Conservation (phyloP, 225 moss, liverwort and hornwort genomes). For the Neckera pumila region DNA sequence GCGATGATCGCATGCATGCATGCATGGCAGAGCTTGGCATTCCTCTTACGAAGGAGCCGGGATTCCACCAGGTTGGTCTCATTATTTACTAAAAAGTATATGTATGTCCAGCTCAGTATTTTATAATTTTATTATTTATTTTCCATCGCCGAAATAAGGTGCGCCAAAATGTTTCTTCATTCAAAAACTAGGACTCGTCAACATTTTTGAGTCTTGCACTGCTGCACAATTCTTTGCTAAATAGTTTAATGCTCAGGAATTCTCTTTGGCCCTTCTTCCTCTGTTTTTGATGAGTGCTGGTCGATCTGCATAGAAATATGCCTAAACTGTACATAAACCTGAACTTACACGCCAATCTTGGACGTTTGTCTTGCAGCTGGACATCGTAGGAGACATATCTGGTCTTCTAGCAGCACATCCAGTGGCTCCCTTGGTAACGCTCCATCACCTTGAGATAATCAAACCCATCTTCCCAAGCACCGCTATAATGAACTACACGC, state of each 20-base stretch:
- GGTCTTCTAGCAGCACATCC: slow-evolving; percentile 46
- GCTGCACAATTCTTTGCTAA: neutral
- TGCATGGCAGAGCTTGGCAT: slow-evolving; percentile 57
- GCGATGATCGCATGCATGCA: slow-evolving; percentile 51
- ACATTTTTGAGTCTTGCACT: neutral
- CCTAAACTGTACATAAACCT: neutral
- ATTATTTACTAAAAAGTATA: neutral
- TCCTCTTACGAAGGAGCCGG: slow-evolving; percentile 43
- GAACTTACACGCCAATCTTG: neutral
- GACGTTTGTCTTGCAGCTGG: slow-evolving; percentile 13
- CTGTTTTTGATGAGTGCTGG: neutral
- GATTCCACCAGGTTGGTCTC: slow-evolving; percentile 37
- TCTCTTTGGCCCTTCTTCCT: neutral
- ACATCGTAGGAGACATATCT: slow-evolving; percentile 32
- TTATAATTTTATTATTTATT: neutral
- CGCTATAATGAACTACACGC: slow-evolving; percentile 12
- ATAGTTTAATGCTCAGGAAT: neutral
- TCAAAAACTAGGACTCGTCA: neutral
- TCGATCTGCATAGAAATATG: neutral
- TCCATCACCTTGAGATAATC: slow-evolving; percentile 41
- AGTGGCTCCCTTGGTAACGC: slow-evolving; percentile 24
- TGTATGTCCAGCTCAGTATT: neutral
- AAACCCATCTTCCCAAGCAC: slow-evolving; percentile 35
- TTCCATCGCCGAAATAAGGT: neutral
- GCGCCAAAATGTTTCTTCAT: neutral